phyloP scores from a whole-genome alignment of 352 stramenopile species.

The Phytophthora hybrid region DNA sequence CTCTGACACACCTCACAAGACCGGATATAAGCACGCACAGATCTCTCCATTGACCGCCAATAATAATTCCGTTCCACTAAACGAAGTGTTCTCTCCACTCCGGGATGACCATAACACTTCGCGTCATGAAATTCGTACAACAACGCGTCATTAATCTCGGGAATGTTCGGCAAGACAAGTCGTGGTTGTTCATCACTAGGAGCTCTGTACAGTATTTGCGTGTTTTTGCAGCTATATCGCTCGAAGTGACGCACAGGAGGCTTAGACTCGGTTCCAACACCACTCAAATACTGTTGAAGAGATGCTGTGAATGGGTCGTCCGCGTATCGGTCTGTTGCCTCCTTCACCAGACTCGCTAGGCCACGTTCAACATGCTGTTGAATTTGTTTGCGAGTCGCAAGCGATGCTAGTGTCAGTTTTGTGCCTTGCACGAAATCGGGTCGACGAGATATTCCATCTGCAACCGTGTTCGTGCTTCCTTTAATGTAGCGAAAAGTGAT shows the following conservation, averaged over 20 bases:
- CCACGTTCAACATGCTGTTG: not conserved
- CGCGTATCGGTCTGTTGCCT: not conserved
- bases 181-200: conserved; percentile 10
- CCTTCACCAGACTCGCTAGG: not conserved
- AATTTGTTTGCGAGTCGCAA: not conserved
- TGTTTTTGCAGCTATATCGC: conserved; percentile 3
- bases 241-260: conserved; percentile 2
- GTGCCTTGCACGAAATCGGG: conserved; percentile 11
- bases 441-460: conserved; percentile 21
- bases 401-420: not conserved
- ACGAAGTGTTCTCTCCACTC: conserved; percentile 14
- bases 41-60: conserved; percentile 10
- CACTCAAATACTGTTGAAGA: not conserved
- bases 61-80: conserved; percentile 13
- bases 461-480: conserved; percentile 6
- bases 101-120: conserved; percentile 20
- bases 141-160: conserved; percentile 9
- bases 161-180: conserved; percentile 21
- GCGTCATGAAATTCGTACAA: conserved; percentile 30
- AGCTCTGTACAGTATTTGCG: conserved; percentile 7
- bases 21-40: conserved; percentile 4
- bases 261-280: no score
- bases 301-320: not conserved
- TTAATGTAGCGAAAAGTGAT: conserved; percentile 17
- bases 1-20: conserved; percentile 26